Evolutionary conservation across 2,329 filamentous ascomycete genomes (phyloP), one percentile per base, ranked within the genome.

Genomic region (Verticillium zaregamsianum): DNA sequence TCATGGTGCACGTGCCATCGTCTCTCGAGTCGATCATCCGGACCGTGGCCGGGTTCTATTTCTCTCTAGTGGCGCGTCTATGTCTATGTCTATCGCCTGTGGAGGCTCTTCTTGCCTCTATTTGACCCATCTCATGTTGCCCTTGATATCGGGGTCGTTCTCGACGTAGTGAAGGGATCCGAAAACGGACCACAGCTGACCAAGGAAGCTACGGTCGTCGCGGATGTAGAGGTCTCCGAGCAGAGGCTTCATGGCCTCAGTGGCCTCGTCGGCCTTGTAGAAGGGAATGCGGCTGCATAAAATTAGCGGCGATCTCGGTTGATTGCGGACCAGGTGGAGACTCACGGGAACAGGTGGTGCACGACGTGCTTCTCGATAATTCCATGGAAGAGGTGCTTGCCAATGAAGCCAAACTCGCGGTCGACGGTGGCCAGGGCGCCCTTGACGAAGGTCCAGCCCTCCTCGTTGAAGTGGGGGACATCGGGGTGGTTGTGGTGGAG

Each of bases 401-500:
- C 82, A 62, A 88, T 80, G 72, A 86, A 86, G 15, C 86, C 86
- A 58, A 87, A 84, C 54, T 86, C 82, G 57, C 86, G 82, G 72
- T 89, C 86, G 25, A 89, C 78, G 2, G 86, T 89, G 12, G 83
- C 80, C 20, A 83, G 76, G 11, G 86, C 86, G 28, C 86, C 86
- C 66, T 84, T 82, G 66, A 84, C 78, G 68, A 84, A 89, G 33
- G 82, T 86, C 86, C 86, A 89, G 58, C 78, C 77, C 52, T 81
- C 79, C 9, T 79, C 76, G 33, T 79, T 78, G 71, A 83, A 87
- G 67, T 86, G 80, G 3, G 82, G 79, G 32, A 76, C 68, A 37
- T 77, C 73, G n/a, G 76, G 76, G 70, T 90, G 85, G 61, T 86
- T 89, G 80, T 91, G 89, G 75, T 91, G 89, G 23, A 91, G 86